phyloP scores from a whole-genome alignment of 345 rosid species.

The Bruguiera gymnorhiza region DNA sequence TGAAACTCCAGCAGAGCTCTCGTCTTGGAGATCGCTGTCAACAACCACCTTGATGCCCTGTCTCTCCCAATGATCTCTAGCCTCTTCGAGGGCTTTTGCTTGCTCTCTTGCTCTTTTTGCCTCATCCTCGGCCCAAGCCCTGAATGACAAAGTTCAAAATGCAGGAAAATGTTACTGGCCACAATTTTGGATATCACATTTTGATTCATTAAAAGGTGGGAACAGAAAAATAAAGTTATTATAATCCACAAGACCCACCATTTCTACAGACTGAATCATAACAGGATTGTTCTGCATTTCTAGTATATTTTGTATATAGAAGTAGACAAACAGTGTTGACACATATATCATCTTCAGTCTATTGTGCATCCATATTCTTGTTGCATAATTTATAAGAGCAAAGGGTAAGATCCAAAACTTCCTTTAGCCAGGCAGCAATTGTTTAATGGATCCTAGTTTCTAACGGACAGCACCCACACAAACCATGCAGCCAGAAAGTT shows the following conservation, averaged over 20 bases:
- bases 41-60: conserved; percentile 79
- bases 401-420: no score
- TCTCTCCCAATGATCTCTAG: conserved; percentile 86
- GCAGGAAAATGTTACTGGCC: background rate
- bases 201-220: background rate
- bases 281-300: background rate
- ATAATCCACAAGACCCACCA: no score
- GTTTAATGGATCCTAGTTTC: no score
- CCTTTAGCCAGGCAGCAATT: no score
- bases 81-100: conserved; percentile 78
- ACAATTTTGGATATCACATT: no score
- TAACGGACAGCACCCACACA: no score
- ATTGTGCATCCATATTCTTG: no score
- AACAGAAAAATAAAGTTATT: background rate
- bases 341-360: no score
- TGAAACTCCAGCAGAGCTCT: conserved; percentile 47
- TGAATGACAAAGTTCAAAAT: conserved; percentile 22
- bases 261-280: background rate
- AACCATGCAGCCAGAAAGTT: no score
- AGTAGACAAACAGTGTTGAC: background rate
- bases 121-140: conserved; percentile 97
- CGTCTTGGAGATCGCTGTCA: conserved; percentile 66
- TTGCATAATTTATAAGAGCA: no score
- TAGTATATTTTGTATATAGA: background rate
- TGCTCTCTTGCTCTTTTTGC: conserved; percentile 79